These are phyloP conservation scores for Euphrasia confusa DNA, from an alignment of 257 asterid genomes.

Conservation along the genomic window DNA sequence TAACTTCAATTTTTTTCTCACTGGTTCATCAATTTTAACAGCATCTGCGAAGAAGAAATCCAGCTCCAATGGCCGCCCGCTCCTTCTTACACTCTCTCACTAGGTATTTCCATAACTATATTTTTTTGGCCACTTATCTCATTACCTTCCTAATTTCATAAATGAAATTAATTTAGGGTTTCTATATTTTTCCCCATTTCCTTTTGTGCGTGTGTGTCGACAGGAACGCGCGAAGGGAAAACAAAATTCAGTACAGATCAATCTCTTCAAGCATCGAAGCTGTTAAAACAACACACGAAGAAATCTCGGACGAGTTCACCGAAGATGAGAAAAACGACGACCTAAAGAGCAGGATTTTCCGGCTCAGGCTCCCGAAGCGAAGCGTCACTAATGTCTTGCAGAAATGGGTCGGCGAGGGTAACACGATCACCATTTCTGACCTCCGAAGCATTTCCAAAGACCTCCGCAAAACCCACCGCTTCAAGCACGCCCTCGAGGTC, in stretches of 20 bases:
- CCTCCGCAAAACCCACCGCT: slow-evolving; percentile 62
- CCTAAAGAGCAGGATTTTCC: slow-evolving; percentile 70
- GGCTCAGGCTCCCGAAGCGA: slow-evolving; percentile 83
- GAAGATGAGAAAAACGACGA: slow-evolving; percentile 55
- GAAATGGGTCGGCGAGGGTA: slow-evolving; percentile 75
- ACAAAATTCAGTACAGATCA: slow-evolving; percentile 37
- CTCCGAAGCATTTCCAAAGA: slow-evolving; percentile 77
- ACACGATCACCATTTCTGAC: slow-evolving; percentile 43
- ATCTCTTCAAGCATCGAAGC: slow-evolving; percentile 48
- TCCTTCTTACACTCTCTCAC: slow-evolving; percentile 49
- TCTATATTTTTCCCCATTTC: background rate
- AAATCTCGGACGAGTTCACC: slow-evolving; percentile 19
- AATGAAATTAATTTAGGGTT: background rate
- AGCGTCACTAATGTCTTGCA: slow-evolving; percentile 69
- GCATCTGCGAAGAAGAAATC: background rate
- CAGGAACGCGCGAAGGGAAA: slow-evolving; percentile 35
- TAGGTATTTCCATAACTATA: slow-evolving; percentile 32
- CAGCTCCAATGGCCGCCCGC: slow-evolving; percentile 64
- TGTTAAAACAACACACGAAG: slow-evolving; percentile 23
- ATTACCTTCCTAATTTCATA: background rate
- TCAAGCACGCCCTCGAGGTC: slow-evolving; percentile 96
- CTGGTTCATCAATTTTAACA: too few relatives aligned
- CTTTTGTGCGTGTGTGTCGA: background rate
- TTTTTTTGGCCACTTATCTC: background rate
- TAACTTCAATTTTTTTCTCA: too few relatives aligned